Evolutionary conservation across 2,329 filamentous ascomycete species (phyloP), one percentile per base, ranked within the genome.

Genomic region (Monilinia aucupariae): DNA sequence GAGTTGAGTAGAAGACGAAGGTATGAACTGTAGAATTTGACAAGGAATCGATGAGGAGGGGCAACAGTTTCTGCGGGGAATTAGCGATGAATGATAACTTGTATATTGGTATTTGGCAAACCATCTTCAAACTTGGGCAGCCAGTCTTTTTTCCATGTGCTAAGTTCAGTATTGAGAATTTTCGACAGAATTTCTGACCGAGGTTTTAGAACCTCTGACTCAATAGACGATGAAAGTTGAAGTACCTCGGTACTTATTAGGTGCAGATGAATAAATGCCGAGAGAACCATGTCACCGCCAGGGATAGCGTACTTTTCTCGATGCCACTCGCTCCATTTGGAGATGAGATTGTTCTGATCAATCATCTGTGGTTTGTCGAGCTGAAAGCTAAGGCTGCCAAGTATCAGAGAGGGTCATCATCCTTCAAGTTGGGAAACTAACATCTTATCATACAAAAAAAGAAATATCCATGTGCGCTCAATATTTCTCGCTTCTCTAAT

Each of bases 301-400:
- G 73, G 66, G 17, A 71, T 70, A 4, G 75, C 74, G 47, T 71
- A 62, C 0, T 63, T 64, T 30, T 74, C 69, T 10, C 66, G 67
- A 65, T 74, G 72, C 76, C 76, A 78, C 15, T 66, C 67, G 22
- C 74, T 72, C 8, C 72, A 67, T n/a, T 75, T 73, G 32, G 73
- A 71, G 53, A 78, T 75, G 54, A 78, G 72, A 20, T 72, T 69
- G 48, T 70, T 74, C 15, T 74, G 69, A 41, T 77, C 75, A 30
- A 78, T 76, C 76, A 78, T 78, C 69, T 73, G 77, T 0, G 77
- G 76, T 55, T 75, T 77, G 5, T 76, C 76, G 0, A 76, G 72
- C 63, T 78, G 76, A 5, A 78, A 61, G 50, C 76, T 78, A 50
- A 78, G 73, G 59, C 76, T 78, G 34, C 45, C 20, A 20, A 12